Percentiles rank a stretch among this genome's conserved stretches.
These are phyloP conservation scores for Tulasnella sp. DNA, from an alignment of 768 basidiomycete genomes.

Conservation along the genomic window DNA sequence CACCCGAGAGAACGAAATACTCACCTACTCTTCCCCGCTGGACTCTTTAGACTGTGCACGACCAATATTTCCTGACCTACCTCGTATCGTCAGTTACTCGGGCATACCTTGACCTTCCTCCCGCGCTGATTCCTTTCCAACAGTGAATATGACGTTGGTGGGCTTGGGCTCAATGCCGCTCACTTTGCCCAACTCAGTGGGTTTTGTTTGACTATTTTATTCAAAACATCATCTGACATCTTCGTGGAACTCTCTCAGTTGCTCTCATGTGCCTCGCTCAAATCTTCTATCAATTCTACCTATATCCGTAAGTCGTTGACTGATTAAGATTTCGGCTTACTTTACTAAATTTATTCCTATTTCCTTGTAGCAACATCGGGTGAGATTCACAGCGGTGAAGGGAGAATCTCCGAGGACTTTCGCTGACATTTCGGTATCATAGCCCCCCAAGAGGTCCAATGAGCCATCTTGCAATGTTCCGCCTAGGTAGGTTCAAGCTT, in stretches of 20 bases:
- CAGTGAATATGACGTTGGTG: slow-evolving; percentile 80
- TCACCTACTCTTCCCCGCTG: not conserved
- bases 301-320: slow-evolving; percentile 67
- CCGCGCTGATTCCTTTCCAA: too few relatives aligned
- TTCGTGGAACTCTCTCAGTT: slow-evolving; percentile 45
- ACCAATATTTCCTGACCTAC: slow-evolving; percentile 88
- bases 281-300: slow-evolving; percentile 84
- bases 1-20: slow-evolving; percentile 19
- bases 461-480: slow-evolving; percentile 85
- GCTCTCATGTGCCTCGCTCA: slow-evolving; percentile 93
- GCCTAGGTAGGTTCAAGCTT: slow-evolving; percentile 50
- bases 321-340: not conserved
- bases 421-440: not conserved
- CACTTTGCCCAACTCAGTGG: slow-evolving; percentile 88
- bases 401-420: not conserved
- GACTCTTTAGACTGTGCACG: slow-evolving; percentile 58
- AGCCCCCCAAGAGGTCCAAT: slow-evolving; percentile 39
- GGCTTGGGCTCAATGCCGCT: slow-evolving; percentile 82
- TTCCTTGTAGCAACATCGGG: slow-evolving; percentile 58
- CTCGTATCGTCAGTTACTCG: slow-evolving; percentile 67
- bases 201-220: slow-evolving; percentile 27
- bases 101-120: slow-evolving; percentile 22
- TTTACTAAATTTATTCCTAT: not conserved
- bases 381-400: slow-evolving; percentile 30
- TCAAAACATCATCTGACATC: not conserved